phyloP scores from a whole-genome alignment of 2,329 filamentous ascomycete genomes.

The Fusarium tjaetaba region DNA sequence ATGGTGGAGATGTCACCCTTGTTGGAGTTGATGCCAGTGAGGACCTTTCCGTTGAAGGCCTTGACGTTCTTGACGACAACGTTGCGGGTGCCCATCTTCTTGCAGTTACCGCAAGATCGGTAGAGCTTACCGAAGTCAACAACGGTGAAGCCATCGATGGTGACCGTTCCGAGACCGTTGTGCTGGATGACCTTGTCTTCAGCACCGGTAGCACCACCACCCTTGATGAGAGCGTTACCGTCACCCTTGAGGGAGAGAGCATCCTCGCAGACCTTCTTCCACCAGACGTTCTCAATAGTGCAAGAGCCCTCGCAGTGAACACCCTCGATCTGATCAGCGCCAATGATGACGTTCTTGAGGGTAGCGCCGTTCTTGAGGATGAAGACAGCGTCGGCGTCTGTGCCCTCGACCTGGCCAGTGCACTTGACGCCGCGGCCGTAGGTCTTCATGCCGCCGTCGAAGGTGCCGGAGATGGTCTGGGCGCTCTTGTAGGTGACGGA shows the following conservation, averaged over 20 bases:
- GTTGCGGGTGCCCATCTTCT: conserved; percentile 41
- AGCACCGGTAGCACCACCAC: conserved; percentile 38
- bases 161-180: conserved; percentile 40
- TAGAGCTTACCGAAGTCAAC: conserved; percentile 43
- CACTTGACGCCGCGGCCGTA: conserved; percentile 38
- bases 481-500: conserved; percentile 39
- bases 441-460: conserved; percentile 38
- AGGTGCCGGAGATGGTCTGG: conserved; percentile 26
- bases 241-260: conserved; percentile 36
- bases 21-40: conserved; percentile 43
- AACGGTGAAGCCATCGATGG: conserved; percentile 39
- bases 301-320: conserved; percentile 38
- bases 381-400: conserved; percentile 32
- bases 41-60: conserved; percentile 39
- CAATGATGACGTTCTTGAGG: conserved; percentile 39
- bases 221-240: conserved; percentile 34
- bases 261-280: conserved; percentile 40
- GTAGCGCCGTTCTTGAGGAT: conserved; percentile 39
- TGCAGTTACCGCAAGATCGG: conserved; percentile 42
- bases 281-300: conserved; percentile 41
- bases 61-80: conserved; percentile 39
- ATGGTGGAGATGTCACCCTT: conserved; percentile 36
- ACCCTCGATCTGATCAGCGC: conserved; percentile 36
- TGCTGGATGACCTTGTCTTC: conserved; percentile 41
- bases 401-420: conserved; percentile 33